Evolutionary conservation across 169 alveolate genomes (phyloP).

Genomic region (Plasmodium gaboni): DNA sequence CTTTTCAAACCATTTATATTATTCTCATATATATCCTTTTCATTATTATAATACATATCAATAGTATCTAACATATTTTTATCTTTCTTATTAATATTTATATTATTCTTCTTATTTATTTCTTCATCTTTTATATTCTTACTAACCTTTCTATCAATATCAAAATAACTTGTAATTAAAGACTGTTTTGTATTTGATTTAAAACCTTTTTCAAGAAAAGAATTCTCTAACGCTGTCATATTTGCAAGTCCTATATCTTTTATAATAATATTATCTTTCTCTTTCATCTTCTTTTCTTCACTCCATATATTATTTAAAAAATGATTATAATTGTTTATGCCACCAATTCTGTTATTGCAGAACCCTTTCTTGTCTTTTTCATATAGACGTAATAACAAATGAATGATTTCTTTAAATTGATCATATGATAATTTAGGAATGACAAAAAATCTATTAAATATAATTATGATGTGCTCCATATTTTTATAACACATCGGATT

Average conservation of each 20-base stretch:
- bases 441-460: conserved; percentile 27
- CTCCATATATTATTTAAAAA: background rate
- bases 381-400: conserved; percentile 16
- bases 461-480: conserved; percentile 25
- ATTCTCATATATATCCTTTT: background rate
- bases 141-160: background rate
- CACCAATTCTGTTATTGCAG: background rate
- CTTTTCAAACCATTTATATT: no score
- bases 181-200: no score
- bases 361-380: background rate
- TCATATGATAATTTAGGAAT: conserved; percentile 25
- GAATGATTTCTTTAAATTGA: conserved; percentile 21
- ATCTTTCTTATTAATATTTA: background rate
- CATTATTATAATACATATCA: background rate
- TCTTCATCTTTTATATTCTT: background rate
- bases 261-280: background rate
- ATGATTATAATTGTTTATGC: background rate
- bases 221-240: no score
- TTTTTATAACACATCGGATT: conserved; percentile 9
- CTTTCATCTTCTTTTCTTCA: background rate
- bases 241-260: no score
- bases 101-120: background rate
- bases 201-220: no score
- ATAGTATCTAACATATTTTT: background rate
- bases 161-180: no score